Evolutionary conservation across 768 basidiomycete species (phyloP), one percentile per base, ranked within the genome.

Genomic region (Collybia nuda): DNA sequence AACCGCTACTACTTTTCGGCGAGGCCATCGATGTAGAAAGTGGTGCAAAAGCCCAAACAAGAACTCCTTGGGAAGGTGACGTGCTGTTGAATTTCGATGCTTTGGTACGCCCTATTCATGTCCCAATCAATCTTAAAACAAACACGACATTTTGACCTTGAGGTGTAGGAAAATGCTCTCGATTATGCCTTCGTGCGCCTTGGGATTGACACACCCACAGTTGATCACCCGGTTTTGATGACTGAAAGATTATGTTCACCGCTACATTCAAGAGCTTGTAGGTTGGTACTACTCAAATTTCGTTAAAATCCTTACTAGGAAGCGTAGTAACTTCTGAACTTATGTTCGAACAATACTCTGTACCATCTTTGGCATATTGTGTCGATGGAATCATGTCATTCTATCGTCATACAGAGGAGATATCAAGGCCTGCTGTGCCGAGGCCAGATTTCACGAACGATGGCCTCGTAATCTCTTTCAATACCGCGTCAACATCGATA

Each of bases 381-480:
- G 74, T 97, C 50, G 97, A 99, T 62, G 85, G 88, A 9, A 70
- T 93, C 53, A 92, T 97, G 82, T 93, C 95, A 3, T 95, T 97
- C 64, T 92, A 94, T 62, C 79, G 90, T 56, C 92, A 93, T 62
- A 41, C 65, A 5, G 26, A 52, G 5, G 52, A 51, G 5, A 32
- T 11, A 32, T 14, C 12, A 11, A 32, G 12, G 14, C 32, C 32
- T 11, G 32, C 32, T 11, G 9, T 32, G 12, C 32, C 32, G 12
- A 32, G 32, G 12, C 49, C 58, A 2, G 70, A 76, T 0, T 86
- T 82, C 58, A 56, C 62, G 1, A 63, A 80, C 0, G 92, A 96
- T 58, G 96, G 94, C 0, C 75, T 98, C 38, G 83, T 92, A 14
- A 72, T 99, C 36, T 96, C 91, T 2, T 90, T 98, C 73, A 95